These are phyloP conservation scores for Annona squamosa DNA, from an alignment of 164 flowering plant species.

Conservation along the genomic window DNA sequence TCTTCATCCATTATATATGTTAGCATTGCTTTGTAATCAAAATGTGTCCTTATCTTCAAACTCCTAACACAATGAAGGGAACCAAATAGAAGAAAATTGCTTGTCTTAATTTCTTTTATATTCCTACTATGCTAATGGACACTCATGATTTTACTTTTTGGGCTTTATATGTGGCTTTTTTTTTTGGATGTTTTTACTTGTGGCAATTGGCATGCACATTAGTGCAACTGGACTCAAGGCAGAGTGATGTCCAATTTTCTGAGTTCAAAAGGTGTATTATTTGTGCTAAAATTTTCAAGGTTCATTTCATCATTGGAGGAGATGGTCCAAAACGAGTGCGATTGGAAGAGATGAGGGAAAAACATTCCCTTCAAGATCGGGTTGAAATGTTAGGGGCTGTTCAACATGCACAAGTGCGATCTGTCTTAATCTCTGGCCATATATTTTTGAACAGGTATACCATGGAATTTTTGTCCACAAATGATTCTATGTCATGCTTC, in stretches of 20 bases:
- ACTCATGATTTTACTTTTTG: too few relatives aligned
- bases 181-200: too few relatives aligned
- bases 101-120: too few relatives aligned
- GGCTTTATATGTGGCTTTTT: too few relatives aligned
- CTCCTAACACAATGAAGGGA: too few relatives aligned
- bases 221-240: not conserved
- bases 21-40: too few relatives aligned
- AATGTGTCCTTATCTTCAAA: too few relatives aligned
- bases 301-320: slow-evolving; percentile 89
- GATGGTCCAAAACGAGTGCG: slow-evolving; percentile 97
- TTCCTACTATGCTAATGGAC: too few relatives aligned
- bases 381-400: slow-evolving; percentile 99
- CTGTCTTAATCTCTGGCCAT: slow-evolving; percentile 80
- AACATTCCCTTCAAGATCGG: slow-evolving; percentile 87
- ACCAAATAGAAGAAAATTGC: too few relatives aligned
- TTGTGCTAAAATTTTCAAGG: slow-evolving; percentile 34
- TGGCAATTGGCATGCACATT: too few relatives aligned
- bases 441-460: slow-evolving; percentile 82
- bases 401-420: slow-evolving; percentile 86
- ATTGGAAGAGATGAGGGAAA: slow-evolving; percentile 94
- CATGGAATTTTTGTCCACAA: not conserved
- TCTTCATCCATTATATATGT: too few relatives aligned
- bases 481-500: not conserved
- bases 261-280: not conserved
- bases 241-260: not conserved